Evolutionary conservation across 331 rosid genomes (phyloP), one percentile per base, ranked within the genome.

Genomic region (Quercus tomentella): DNA sequence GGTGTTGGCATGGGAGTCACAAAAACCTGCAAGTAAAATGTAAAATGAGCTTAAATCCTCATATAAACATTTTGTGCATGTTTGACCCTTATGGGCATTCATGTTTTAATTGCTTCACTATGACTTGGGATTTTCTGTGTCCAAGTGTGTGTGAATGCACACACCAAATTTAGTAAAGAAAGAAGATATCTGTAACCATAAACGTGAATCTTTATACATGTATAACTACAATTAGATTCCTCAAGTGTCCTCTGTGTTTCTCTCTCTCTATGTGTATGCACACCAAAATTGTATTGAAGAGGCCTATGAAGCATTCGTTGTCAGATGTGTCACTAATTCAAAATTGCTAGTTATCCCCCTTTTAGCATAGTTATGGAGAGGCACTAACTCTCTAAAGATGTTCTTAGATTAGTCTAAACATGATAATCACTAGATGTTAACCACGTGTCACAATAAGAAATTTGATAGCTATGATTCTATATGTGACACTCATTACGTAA

Each of bases 21-120:
- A 60, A 81, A 75, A 67, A 82, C 87, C 91, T 88, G 80, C 61
- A 79, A 82, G 56, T 79, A 21, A n/a, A 79, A 72, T 45, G 61
- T 12, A 78, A 74, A 37, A 63, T 56, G 17, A 60, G 17, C 16
- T 28, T 23, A 14, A 60, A 60, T 60, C 66, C 18, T 49, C 5
- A 14, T 10, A 45, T 12, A 14, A 49, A 49, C 54, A 26, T 11
- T 23, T 15, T 23, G 31, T 9, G 30, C 66, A 60, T 60, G 31
- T 22, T 60, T 60, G 30, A 31, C 17, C 23, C 35, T 66, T 66
- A 18, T 66, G 49, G 71, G 22, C 49, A 7, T 12, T 49, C 54
- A 49, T 49, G 17, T 12, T 49, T 49, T 49, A 49, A 11, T 49
- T 49, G 54, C 54, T 49, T 11, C 15, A 49, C 15, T 49, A 1